Evolutionary conservation across 2,329 filamentous ascomycete species (phyloP).

Genomic region (Chaetoscypha palmicola): DNA sequence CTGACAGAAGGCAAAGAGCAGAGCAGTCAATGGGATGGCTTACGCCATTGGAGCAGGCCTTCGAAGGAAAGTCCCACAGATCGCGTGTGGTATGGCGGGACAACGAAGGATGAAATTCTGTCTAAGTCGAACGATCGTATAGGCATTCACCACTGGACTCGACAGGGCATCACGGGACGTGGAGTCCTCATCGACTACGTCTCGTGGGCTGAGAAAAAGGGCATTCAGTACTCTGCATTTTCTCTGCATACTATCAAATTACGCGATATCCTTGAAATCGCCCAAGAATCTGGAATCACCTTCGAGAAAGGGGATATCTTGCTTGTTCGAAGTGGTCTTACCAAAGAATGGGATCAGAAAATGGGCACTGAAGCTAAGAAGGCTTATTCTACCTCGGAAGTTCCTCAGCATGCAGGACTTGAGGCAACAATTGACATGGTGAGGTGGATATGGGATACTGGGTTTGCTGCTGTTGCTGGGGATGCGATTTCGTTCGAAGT

Average conservation of each 20-base stretch:
- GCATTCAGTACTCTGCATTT: neutral
- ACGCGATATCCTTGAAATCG: neutral
- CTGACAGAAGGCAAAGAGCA: neutral
- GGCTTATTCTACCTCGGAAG: neutral
- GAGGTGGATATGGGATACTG: constrained; percentile 26
- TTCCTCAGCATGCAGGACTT: neutral
- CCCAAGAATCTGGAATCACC: neutral
- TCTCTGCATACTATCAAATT: neutral
- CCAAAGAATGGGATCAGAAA: neutral
- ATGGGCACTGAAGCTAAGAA: neutral
- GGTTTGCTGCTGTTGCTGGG: constrained; percentile 26
- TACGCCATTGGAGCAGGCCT: neutral
- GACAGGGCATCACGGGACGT: neutral
- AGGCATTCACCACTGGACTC: constrained; percentile 1
- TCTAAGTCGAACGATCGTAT: constrained; percentile 32
- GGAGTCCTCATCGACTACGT: neutral
- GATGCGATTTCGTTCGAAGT: constrained; percentile 26
- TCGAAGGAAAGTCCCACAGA: neutral
- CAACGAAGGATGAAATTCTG: neutral
- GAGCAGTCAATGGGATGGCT: neutral
- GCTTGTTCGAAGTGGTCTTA: neutral
- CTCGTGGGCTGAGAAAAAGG: neutral
- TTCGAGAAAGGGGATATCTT: neutral
- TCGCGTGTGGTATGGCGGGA: neutral
- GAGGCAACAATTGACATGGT: neutral